Evolutionary conservation across 2,329 filamentous ascomycete genomes (phyloP).

Genomic region (Albifimbria verrucaria): DNA sequence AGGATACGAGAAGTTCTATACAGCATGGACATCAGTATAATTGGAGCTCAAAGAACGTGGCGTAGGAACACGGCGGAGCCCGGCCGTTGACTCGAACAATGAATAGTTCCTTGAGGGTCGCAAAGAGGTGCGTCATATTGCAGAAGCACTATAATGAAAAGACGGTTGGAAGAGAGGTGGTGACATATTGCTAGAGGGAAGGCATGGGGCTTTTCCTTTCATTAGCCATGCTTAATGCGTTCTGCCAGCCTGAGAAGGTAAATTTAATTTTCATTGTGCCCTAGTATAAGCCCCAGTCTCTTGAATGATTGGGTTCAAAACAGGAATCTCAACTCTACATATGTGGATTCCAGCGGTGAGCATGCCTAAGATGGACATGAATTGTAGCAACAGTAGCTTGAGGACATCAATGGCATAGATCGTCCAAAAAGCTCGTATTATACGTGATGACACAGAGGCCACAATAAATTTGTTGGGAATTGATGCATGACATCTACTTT

Average conservation of each 20-base stretch:
- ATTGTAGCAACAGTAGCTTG: slow-evolving; percentile 60
- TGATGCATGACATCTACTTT: no score
- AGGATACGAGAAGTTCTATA: no score
- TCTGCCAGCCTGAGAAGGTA: slow-evolving; percentile 54
- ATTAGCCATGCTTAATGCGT: slow-evolving; percentile 60
- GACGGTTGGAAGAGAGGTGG: slow-evolving; percentile 47
- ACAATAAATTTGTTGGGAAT: no score
- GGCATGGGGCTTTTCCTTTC: slow-evolving; percentile 59
- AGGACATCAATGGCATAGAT: slow-evolving; percentile 55
- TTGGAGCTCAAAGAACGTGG: no score
- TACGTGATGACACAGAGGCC: no score
- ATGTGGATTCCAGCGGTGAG: slow-evolving; percentile 51
- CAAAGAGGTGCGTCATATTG: slow-evolving; percentile 60
- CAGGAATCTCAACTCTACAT: slow-evolving; percentile 25
- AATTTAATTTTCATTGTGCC: slow-evolving; percentile 58
- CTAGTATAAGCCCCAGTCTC: slow-evolving; percentile 33
- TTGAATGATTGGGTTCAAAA: slow-evolving; percentile 31
- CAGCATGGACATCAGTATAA: no score
- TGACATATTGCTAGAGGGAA: slow-evolving; percentile 47
- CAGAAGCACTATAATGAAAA: slow-evolving; percentile 54
- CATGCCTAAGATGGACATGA: slow-evolving; percentile 57
- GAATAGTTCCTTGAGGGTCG: slow-evolving; percentile 51
- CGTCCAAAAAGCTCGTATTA: slow-evolving; percentile 52
- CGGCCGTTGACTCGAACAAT: no score
- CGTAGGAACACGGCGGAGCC: no score